Evolutionary conservation across 352 stramenopile genomes (phyloP).

Genomic region (Hyaloperonospora arabidopsidis): DNA sequence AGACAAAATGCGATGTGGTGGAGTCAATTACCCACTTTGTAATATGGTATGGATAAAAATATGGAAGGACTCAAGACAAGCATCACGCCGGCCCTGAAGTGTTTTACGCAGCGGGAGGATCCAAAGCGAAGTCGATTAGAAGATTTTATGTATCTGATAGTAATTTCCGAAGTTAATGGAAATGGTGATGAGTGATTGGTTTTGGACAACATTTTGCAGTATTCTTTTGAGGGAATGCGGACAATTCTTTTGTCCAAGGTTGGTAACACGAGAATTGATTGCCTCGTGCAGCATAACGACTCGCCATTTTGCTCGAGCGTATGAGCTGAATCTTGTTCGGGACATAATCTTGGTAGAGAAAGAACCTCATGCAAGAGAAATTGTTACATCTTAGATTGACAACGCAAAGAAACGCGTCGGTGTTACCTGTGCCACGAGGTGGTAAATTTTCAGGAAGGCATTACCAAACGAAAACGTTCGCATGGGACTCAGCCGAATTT

Average conservation of each 20-base stretch:
- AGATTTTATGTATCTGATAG: slow-evolving; percentile 1
- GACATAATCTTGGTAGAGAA: background rate
- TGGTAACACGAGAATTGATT: background rate
- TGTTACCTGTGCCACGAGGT: no score
- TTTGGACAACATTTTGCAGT: background rate
- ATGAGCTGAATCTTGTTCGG: no score
- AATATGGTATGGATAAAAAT: slow-evolving; percentile 15
- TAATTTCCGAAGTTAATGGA: background rate
- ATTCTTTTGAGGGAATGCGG: background rate
- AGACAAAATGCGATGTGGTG: slow-evolving; percentile 4
- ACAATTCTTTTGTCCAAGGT: background rate
- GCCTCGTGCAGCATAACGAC: background rate
- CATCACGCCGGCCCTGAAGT: slow-evolving; percentile 5
- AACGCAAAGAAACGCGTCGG: no score
- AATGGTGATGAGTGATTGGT: background rate
- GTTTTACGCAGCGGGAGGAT: slow-evolving; percentile 8
- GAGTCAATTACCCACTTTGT: slow-evolving; percentile 4
- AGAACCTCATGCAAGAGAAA: background rate
- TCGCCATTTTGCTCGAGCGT: background rate
- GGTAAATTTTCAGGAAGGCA: no score
- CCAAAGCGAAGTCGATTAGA: slow-evolving; percentile 1
- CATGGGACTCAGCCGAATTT: background rate
- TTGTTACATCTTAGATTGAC: no score
- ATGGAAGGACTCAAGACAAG: slow-evolving; percentile 4
- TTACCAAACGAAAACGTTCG: no score